Base-by-base conservation (phyloP, 2,329 filamentous ascomycete genomes). In the Pezicula neosporulosa region DNA sequence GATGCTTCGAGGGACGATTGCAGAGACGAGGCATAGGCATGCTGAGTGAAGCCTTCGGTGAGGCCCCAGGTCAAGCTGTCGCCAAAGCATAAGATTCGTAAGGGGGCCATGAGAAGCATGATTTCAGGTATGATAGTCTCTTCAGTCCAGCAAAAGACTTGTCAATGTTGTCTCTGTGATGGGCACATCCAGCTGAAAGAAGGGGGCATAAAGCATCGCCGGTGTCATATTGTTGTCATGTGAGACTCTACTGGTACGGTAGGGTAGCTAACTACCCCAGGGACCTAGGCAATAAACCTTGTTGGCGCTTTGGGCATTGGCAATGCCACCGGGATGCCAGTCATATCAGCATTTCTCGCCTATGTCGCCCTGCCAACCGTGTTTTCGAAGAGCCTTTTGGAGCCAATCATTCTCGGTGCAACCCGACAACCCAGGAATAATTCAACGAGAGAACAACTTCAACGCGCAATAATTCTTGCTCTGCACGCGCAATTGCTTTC, bases 21-120 rank as follows among this genome's bases (percentile, higher is more conserved):
- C 13, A 87, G 69, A 50, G 70, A 70, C 21, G 65, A 60, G 6
- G 73, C 72, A 68, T 87, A 87, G 0, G 84, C 81, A 53, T 80
- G 73, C 21, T 13, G 67, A 47, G 42, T 44, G 15, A n/a, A 44
- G 15, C 18, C 77, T 79, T 43, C 58, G 68, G 52, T 56, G 48
- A 28, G 72, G 70, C 63, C 71, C 84, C 84, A 12, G 72, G 83
- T 86, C 43, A 87, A 75, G 39, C 61, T 63, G 48, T 64, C 60
- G 27, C 63, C 63, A 53, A 66, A 65, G 49, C 60, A 64, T 3
- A 66, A 56, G 36, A 64, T 57, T 19, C 51, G 54, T n/a, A 65
- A 48, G 8, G 58, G 52, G 27, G 55, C 54, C 3, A 43, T 19
- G 7, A 60, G 19, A 12, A 60, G 49, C 60, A 63, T 65, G 44